A percentile compares a stretch with the other conserved stretches of the same genome.
Evolutionary conservation across 176 grass and related monocot species (phyloP).

Genomic region (Rhipidocladum racemiflorum): DNA sequence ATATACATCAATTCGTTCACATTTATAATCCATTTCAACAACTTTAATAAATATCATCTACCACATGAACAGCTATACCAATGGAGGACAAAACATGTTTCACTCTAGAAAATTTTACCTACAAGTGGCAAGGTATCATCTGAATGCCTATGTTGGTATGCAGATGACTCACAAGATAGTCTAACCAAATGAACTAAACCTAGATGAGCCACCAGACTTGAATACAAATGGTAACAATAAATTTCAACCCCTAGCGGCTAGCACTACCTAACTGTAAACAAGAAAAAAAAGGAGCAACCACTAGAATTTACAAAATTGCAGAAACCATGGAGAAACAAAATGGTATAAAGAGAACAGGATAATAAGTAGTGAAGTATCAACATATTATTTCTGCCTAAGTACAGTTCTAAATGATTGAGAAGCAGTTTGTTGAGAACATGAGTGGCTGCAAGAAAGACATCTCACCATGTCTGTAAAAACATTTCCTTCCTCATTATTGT

Average conservation of each 20-base stretch:
- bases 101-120: slow-evolving; percentile 27
- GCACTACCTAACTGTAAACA: neutral
- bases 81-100: slow-evolving; percentile 6
- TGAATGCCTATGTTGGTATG: neutral
- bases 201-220: neutral
- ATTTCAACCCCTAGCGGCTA: neutral
- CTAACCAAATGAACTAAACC: slow-evolving; percentile 1
- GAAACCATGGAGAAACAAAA: neutral
- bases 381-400: neutral
- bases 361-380: neutral
- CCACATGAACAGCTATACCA: slow-evolving; percentile 25
- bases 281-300: neutral
- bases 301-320: slow-evolving; percentile 4
- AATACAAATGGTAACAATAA: neutral
- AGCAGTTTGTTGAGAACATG: neutral
- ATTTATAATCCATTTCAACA: slow-evolving; percentile 30
- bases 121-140: neutral
- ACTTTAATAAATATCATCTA: slow-evolving; percentile 16
- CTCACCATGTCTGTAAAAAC: slow-evolving; percentile 62
- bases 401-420: neutral
- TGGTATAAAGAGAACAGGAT: neutral
- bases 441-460: slow-evolving; percentile 2
- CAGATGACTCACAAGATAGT: neutral
- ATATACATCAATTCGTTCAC: slow-evolving; percentile 10
- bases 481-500: slow-evolving; percentile 38